A percentile compares a stretch with the other conserved stretches of the same genome.
Conservation (phyloP, 192 early-diverging fungal genomes). For the Powellomyces hirtus region DNA sequence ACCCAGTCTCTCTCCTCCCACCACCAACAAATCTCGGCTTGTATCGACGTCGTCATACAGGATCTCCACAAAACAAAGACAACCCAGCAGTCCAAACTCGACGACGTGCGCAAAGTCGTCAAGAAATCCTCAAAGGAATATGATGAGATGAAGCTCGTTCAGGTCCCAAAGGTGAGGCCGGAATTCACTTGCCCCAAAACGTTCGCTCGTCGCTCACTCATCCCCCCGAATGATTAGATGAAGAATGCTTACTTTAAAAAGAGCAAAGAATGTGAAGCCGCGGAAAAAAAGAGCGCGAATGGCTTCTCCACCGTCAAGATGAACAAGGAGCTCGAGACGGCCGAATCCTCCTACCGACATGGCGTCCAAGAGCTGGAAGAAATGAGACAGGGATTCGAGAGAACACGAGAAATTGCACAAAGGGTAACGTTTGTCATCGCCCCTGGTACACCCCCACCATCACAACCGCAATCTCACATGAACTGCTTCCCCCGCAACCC, state of each 20-base stretch:
- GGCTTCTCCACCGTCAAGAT: neutral
- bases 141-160: conserved; percentile 4
- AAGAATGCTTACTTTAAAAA: neutral
- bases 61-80: neutral
- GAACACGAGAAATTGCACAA: too few relatives aligned
- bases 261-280: neutral
- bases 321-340: conserved; percentile 1
- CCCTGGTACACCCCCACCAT: too few relatives aligned
- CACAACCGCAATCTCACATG: too few relatives aligned
- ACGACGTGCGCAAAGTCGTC: neutral
- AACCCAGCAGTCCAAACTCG: neutral
- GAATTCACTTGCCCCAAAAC: conserved; percentile 7
- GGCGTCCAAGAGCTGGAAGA: conserved; percentile 21
- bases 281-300: conserved; percentile 3
- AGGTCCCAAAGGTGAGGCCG: conserved; percentile 8
- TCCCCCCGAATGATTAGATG: conserved; percentile 2
- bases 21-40: neutral
- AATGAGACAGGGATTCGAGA: neutral
- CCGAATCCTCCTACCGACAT: conserved; percentile 20
- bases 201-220: too few relatives aligned
- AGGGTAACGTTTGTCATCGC: too few relatives aligned
- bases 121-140: conserved; percentile 2
- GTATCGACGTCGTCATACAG: neutral
- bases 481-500: too few relatives aligned
- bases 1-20: neutral